Evolutionary conservation across 192 early-diverging fungal genomes (phyloP).

Genomic region (Backusella tuberculispora): DNA sequence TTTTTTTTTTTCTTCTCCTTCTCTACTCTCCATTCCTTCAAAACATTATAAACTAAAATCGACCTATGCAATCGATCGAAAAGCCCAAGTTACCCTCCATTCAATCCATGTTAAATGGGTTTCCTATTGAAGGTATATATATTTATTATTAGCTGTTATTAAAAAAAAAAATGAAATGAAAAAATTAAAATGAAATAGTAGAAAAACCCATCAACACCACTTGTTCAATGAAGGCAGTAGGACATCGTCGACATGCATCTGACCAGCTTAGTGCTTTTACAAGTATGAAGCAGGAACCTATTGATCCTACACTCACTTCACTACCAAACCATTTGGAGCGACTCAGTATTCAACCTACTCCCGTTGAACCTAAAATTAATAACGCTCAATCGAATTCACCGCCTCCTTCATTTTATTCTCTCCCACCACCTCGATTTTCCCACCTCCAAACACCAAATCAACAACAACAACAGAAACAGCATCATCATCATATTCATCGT

Average conservation of each 20-base stretch:
- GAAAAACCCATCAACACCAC: neutral
- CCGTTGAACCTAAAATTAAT: slow-evolving; percentile 25
- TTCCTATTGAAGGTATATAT: neutral
- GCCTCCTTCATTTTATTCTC: slow-evolving; percentile 9
- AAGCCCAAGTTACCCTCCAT: slow-evolving; percentile 61
- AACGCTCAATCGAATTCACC: neutral
- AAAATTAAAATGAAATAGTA: neutral
- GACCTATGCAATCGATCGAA: slow-evolving; percentile 76
- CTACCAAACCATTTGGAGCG: slow-evolving; percentile 15
- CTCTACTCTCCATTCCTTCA: slow-evolving; percentile 10
- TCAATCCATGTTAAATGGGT: slow-evolving; percentile 58
- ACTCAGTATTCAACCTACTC: slow-evolving; percentile 24
- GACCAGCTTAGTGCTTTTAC: slow-evolving; percentile 46
- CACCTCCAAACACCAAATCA: neutral
- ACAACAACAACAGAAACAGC: no score
- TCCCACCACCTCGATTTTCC: neutral
- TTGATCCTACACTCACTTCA: neutral
- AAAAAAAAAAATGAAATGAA: neutral
- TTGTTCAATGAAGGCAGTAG: neutral
- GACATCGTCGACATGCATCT: slow-evolving; percentile 34
- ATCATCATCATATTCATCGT: slow-evolving; percentile 24
- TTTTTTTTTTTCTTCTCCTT: neutral
- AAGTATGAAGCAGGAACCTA: slow-evolving; percentile 63
- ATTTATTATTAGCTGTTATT: neutral
- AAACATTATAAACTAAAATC: slow-evolving; percentile 9